A percentile compares a stretch with the other conserved stretches of the same genome.
These are phyloP conservation scores for Hypomontagnella submonticulosa DNA, from an alignment of 495 filamentous ascomycete species.

Conservation along the genomic window DNA sequence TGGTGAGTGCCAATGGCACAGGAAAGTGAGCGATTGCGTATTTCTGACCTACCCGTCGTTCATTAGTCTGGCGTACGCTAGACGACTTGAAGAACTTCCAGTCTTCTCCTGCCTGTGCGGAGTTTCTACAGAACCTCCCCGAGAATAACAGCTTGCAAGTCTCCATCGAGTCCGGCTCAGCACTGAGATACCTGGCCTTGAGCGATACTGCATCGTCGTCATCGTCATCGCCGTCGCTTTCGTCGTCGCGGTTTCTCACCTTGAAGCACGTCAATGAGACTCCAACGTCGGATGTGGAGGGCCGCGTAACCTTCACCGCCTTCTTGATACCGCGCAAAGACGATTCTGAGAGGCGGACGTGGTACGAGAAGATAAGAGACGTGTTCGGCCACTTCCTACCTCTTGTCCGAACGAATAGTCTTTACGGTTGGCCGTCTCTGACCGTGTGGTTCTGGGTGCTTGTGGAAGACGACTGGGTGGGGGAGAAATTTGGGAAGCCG, in stretches of 20 bases:
- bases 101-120: conserved; percentile 36
- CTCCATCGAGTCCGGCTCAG: conserved; percentile 18
- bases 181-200: conserved; percentile 8
- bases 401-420: background rate
- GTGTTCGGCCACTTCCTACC: conserved; percentile 3
- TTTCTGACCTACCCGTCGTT: conserved; percentile 9
- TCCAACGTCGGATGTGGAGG: conserved; percentile 6
- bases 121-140: conserved; percentile 41
- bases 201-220: conserved; percentile 24
- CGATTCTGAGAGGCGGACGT: background rate
- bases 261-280: background rate
- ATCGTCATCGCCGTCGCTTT: background rate
- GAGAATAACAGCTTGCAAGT: conserved; percentile 19
- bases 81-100: conserved; percentile 41
- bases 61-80: conserved; percentile 22
- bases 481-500: background rate
- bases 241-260: conserved; percentile 23
- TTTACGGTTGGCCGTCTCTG: background rate
- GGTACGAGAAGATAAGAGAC: background rate
- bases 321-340: conserved; percentile 21
- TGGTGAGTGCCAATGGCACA: conserved; percentile 18
- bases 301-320: conserved; percentile 33
- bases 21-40: too few relatives aligned
- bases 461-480: conserved; percentile 13
- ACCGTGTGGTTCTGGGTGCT: background rate